Conservation (phyloP, 2,329 filamentous ascomycete species). For the Ophiobolus disseminans region DNA sequence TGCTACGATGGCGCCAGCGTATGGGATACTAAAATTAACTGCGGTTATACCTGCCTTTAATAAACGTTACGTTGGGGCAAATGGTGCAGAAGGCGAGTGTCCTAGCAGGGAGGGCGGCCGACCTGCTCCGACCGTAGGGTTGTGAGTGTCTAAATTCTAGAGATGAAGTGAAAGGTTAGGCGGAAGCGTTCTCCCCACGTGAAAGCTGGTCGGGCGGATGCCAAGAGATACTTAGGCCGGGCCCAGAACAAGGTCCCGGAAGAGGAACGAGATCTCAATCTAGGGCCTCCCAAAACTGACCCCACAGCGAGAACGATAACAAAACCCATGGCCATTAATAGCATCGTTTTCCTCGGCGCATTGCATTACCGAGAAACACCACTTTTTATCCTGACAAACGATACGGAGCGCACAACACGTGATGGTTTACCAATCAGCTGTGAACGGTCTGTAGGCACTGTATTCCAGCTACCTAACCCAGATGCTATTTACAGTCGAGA, state of each 20-base stretch:
- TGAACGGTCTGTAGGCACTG: too few species aligned
- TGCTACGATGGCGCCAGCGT: too few species aligned
- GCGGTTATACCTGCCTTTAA: too few species aligned
- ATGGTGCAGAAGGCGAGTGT: too few species aligned
- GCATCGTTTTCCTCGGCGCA: not conserved
- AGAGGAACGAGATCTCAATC: not conserved
- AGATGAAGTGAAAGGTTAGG: not conserved
- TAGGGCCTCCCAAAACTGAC: not conserved
- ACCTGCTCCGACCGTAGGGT: not conserved
- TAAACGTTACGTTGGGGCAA: too few species aligned
- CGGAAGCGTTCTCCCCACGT: not conserved
- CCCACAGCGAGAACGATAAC: not conserved
- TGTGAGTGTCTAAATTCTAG: not conserved
- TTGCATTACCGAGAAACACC: constrained; percentile 1
- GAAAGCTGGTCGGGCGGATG: not conserved
- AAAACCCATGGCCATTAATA: not conserved
- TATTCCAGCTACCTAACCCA: too few species aligned
- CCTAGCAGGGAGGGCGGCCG: not conserved
- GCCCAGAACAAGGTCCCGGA: not conserved
- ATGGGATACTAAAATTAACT: too few species aligned
- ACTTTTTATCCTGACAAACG: constrained; percentile 7
- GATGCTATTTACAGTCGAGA: too few species aligned
- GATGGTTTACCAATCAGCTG: not conserved
- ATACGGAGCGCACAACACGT: constrained; percentile 9
- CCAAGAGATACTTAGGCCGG: not conserved